Evolutionary conservation across 139 green algal genomes (phyloP), one percentile per base, ranked within the genome.

Genomic region (Chlamydomonas eustigma): DNA sequence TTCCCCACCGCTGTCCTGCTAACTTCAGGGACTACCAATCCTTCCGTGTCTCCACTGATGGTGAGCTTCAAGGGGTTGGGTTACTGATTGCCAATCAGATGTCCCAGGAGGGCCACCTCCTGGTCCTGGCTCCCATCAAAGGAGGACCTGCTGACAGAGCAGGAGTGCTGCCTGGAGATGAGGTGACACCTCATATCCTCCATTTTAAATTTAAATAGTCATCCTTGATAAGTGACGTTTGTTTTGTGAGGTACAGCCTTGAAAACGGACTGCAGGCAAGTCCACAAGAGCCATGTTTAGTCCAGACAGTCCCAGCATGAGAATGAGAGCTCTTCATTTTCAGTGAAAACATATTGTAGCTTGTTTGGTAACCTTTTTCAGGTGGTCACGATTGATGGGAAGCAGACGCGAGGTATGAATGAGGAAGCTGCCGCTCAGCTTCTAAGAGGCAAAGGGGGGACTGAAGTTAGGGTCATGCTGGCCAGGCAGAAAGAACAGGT

Each of bases 1-100:
- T 32, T 32, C 35, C 69, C 34, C 6, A 8, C 18, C 44, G 4
- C 0, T 64, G 24, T 31, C 25, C 37, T 36, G 44, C 35, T 51
- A 4, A 33, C 5, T 44, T 39, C 84, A 92, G 85, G 58, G 94
- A 97, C 67, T 98, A 97, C 78, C 67, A 79, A 2, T 71, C 86
- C 50, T 98, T 97, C 82, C 63, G 88, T 0, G 82, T 97, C 1
- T 87, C 76, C 76, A 89, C 80, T 32, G 91, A 97, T 50, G 94
- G 94, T 18, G 87, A 95, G 84, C 83, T 98, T 74, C 88, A 97
- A 78, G 94, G 94, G 3, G 94, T 98, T 35, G 94, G 94, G 37
- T 82, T 98, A 74, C 83, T 98, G 6, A 93, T 98, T 58, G 93
- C 92, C 24, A 82, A 87, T 35, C 83, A 93, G 64, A 81, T 82